These are phyloP conservation scores for Phytopythium helicoides DNA, from an alignment of 352 stramenopile genomes.

Conservation along the genomic window DNA sequence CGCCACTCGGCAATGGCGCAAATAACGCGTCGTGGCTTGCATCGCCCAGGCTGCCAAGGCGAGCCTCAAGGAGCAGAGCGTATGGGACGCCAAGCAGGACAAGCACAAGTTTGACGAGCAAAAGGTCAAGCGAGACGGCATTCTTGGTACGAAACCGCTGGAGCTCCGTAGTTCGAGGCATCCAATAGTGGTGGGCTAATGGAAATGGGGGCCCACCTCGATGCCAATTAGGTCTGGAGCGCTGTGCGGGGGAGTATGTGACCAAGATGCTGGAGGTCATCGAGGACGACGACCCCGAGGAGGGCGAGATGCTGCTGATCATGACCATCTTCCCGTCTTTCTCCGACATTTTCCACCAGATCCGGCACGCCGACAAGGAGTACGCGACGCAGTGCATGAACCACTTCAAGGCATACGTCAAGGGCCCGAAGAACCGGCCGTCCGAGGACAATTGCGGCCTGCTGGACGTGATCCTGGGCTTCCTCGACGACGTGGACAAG, in stretches of 20 bases:
- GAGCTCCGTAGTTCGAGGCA: not conserved
- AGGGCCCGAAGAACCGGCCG: conserved; percentile 82
- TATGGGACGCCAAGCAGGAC: conserved; percentile 73
- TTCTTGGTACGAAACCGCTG: conserved; percentile 44
- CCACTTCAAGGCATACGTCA: conserved; percentile 83
- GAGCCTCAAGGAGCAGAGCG: conserved; percentile 60
- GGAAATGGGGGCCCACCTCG: no score
- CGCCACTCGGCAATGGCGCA: conserved; percentile 18
- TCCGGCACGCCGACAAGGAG: conserved; percentile 69
- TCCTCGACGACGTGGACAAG: conserved; percentile 65
- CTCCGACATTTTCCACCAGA: conserved; percentile 84
- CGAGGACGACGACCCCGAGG: conserved; percentile 73
- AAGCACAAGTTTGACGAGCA: conserved; percentile 76
- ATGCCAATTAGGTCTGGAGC: conserved; percentile 55
- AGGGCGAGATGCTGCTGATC: conserved; percentile 78
- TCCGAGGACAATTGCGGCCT: conserved; percentile 70
- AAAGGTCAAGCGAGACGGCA: conserved; percentile 79
- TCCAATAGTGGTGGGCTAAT: no score
- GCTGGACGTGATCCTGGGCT: conserved; percentile 66
- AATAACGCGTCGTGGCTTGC: conserved; percentile 23
- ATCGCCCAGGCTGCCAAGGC: conserved; percentile 49
- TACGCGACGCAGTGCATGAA: conserved; percentile 86
- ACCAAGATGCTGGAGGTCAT: conserved; percentile 85
- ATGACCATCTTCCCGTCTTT: conserved; percentile 88
- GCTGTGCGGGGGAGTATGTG: conserved; percentile 84